Conservation (phyloP, 2,329 filamentous ascomycete genomes). For the Talaromyces sp. region DNA sequence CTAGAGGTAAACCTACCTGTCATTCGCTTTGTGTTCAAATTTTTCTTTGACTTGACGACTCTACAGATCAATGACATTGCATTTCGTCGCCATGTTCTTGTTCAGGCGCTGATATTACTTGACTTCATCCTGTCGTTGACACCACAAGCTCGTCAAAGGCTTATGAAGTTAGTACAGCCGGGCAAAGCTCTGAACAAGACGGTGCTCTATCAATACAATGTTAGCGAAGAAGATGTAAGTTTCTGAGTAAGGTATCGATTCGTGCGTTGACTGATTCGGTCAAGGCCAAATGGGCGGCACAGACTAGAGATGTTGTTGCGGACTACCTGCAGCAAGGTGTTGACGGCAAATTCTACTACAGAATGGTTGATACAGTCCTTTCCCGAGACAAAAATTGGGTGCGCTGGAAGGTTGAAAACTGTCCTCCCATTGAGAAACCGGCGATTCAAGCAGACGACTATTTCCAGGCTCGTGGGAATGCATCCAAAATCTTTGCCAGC, state of each 20-base stretch:
- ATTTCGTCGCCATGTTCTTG: slow-evolving; percentile 88
- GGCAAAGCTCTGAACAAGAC: slow-evolving; percentile 72
- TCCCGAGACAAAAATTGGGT: slow-evolving; percentile 98
- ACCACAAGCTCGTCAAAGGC: slow-evolving; percentile 73
- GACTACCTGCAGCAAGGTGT: slow-evolving; percentile 74
- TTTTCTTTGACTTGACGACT: not conserved
- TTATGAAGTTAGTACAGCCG: slow-evolving; percentile 42
- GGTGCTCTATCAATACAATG: slow-evolving; percentile 74
- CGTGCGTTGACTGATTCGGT: slow-evolving; percentile 23
- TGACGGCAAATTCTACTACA: slow-evolving; percentile 89
- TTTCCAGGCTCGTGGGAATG: slow-evolving; percentile 62
- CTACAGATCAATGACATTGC: slow-evolving; percentile 81
- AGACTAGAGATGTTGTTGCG: slow-evolving; percentile 74
- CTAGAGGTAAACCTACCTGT: slow-evolving; percentile 62
- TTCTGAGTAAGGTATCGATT: slow-evolving; percentile 13
- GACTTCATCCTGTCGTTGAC: slow-evolving; percentile 94
- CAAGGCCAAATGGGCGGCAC: slow-evolving; percentile 75
- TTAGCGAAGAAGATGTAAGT: slow-evolving; percentile 77
- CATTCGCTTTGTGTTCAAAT: not conserved
- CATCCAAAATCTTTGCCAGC: slow-evolving; percentile 63
- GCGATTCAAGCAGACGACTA: slow-evolving; percentile 67
- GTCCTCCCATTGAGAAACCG: slow-evolving; percentile 76
- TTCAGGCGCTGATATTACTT: slow-evolving; percentile 89
- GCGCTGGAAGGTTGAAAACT: slow-evolving; percentile 94
- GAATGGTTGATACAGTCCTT: slow-evolving; percentile 94